Conservation (phyloP, 2,329 filamentous ascomycete species). For the Alternaria brassicae region DNA sequence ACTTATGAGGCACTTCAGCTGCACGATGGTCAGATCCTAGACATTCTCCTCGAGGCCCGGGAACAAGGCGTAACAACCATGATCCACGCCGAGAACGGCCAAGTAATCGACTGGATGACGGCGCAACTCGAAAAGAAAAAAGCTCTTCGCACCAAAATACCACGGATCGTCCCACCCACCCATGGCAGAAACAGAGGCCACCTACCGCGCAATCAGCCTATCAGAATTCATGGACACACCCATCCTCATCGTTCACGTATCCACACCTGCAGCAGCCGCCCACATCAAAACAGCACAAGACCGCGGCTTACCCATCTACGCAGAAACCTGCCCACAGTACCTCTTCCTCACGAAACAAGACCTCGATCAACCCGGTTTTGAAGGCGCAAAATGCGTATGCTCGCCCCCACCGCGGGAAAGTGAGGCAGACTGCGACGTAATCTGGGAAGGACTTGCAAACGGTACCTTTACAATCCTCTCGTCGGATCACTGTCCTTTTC, state of each 20-base stretch:
- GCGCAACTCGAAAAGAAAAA: slow-evolving; percentile 59
- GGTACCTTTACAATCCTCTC: slow-evolving; percentile 62
- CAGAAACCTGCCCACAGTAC: slow-evolving; percentile 65
- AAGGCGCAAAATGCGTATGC: slow-evolving; percentile 64
- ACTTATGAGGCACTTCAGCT: slow-evolving; percentile 51
- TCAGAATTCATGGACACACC: slow-evolving; percentile 60
- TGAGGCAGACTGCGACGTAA: slow-evolving; percentile 57
- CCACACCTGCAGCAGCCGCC: slow-evolving; percentile 55
- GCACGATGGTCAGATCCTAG: slow-evolving; percentile 49
- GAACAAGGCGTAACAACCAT: slow-evolving; percentile 61
- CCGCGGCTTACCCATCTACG: slow-evolving; percentile 59
- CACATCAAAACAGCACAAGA: slow-evolving; percentile 60
- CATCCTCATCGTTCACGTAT: slow-evolving; percentile 63
- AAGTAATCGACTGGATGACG: slow-evolving; percentile 63
- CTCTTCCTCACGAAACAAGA: slow-evolving; percentile 61
- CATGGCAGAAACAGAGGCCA: slow-evolving; percentile 61
- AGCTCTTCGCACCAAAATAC: slow-evolving; percentile 60
- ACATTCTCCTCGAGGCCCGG: slow-evolving; percentile 49
- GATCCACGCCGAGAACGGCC: slow-evolving; percentile 64
- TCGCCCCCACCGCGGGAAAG: slow-evolving; percentile 60
- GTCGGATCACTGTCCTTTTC: slow-evolving; percentile 59
- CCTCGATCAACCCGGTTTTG: slow-evolving; percentile 60
- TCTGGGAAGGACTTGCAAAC: slow-evolving; percentile 60
- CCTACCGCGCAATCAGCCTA: slow-evolving; percentile 60
- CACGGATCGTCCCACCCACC: slow-evolving; percentile 60